Base-by-base conservation (phyloP, 1,284 basidiomycete genomes). In the Pascua guehoae region DNA sequence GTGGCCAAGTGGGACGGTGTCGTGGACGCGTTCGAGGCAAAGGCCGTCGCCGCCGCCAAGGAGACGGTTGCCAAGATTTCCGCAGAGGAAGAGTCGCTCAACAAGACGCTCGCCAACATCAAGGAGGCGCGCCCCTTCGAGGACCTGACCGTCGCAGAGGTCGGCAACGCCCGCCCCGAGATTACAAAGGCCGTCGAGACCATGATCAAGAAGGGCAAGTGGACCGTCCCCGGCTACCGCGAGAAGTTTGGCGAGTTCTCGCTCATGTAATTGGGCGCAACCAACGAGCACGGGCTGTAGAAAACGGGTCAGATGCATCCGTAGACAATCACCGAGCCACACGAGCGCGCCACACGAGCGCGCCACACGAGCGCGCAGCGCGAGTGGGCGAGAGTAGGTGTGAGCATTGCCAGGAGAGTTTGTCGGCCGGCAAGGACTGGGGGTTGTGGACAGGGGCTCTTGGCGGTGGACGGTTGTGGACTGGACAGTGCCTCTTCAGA, bases 191-290 rank as follows among this genome's bases (percentile, higher is more conserved):
- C 91, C 49, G 91, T 97, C 67, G 60, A 98, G 82, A 93, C 86
- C 70, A 98, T 98, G 93, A 79, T 98, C 71, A 88, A 90, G 85
- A 96, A 98, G 83, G 96, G 96, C 79, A 98, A 98, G 82, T 98
- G 92, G 89, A 89, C 88, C 73, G 91, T 96, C 57, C 92, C 93
- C 70, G 91, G 91, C 84, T 79, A 79, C 76, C 71, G 71, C 65
- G 91, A 94, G 83, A 91, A 91, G 81, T 95, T 92, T 76, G 91
- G 91, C 73, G 88, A 92, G 76, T 84, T 92, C 76, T 87, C 88
- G 62, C 81, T 93, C 76, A 86, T 92, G 85, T 94, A 90, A 54
- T 9, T 18, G 18, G 18, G 18, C 14, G 14, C 4, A 9, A 32
- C 32, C 15, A 37, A n/a, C 32, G 24, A n/a, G 36, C 46, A 11